Evolutionary conservation across 352 stramenopile genomes (phyloP).

Genomic region (Plasmopara muralis): DNA sequence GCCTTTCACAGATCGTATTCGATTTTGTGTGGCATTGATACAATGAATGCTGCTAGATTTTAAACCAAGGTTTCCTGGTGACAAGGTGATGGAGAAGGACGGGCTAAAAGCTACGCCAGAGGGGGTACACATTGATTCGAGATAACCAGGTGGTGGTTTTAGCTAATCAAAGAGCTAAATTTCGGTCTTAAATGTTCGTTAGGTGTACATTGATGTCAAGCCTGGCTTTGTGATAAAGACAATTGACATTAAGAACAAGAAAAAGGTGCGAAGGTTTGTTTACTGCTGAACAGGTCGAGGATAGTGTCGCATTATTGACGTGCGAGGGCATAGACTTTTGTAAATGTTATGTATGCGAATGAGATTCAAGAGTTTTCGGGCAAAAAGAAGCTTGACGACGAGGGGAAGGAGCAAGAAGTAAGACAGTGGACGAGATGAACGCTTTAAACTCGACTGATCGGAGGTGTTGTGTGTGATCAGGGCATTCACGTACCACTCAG

Average conservation of each 20-base stretch:
- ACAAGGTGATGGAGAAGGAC: conserved; percentile 61
- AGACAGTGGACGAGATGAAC: not conserved
- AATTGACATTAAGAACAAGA: conserved; percentile 45
- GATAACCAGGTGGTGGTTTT: not conserved
- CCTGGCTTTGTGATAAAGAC: conserved; percentile 80
- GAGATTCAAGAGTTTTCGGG: conserved; percentile 76
- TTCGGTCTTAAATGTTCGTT: not conserved
- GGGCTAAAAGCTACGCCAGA: conserved; percentile 50
- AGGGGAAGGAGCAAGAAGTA: conserved; percentile 73
- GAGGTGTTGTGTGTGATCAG: conserved; percentile 15
- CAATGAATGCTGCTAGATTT: conserved; percentile 29
- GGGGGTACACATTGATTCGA: conserved; percentile 33
- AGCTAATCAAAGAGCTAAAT: not conserved
- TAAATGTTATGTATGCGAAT: conserved; percentile 66
- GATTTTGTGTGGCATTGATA: conserved; percentile 1
- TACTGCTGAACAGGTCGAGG: not conserved
- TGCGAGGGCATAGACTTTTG: conserved; percentile 43
- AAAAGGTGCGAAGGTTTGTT: conserved; percentile 46
- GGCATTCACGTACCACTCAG: conserved; percentile 73
- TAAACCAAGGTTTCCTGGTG: conserved; percentile 55
- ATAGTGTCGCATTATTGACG: not conserved
- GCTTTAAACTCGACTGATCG: not conserved
- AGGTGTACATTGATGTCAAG: conserved; percentile 74
- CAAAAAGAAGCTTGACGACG: conserved; percentile 66
- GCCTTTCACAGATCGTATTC: not conserved